phyloP scores from a whole-genome alignment of 176 grass and related monocot species.

The Oryza longistaminata region DNA sequence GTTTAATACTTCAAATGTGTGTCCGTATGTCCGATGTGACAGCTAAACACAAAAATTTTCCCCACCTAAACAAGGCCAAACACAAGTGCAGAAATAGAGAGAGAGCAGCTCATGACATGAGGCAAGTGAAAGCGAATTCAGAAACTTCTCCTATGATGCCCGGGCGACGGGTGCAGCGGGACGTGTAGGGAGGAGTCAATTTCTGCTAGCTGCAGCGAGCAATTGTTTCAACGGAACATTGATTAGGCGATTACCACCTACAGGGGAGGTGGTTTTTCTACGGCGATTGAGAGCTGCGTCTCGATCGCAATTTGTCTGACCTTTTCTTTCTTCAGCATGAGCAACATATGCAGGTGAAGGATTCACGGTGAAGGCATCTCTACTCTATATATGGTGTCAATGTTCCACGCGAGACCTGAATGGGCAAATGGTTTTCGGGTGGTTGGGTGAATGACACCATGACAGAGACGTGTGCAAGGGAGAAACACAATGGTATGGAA shows the following conservation, averaged over 20 bases:
- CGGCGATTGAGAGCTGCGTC: not conserved
- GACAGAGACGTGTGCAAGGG: not conserved
- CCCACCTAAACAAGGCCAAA: too few species aligned
- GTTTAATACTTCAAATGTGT: too few species aligned
- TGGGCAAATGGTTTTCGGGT: not conserved
- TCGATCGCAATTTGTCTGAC: not conserved
- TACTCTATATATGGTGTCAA: too few species aligned
- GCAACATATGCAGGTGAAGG: not conserved
- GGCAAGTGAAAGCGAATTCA: not conserved
- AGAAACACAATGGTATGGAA: not conserved
- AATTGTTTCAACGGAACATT: constrained; percentile 8
- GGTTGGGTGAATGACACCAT: not conserved
- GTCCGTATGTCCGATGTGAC: too few species aligned
- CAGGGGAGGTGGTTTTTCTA: not conserved
- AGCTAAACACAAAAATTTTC: too few species aligned
- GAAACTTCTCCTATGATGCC: not conserved
- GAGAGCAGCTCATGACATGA: not conserved
- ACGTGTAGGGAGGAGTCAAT: not conserved
- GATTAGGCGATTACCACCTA: not conserved
- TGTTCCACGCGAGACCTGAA: not conserved
- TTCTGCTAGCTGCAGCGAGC: not conserved
- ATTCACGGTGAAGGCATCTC: not conserved
- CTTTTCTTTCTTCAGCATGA: not conserved
- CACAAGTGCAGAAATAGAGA: too few species aligned
- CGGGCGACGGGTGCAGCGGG: not conserved